These are phyloP conservation scores for Abelmoschus esculentus DNA, from an alignment of 345 rosid species.

Conservation along the genomic window DNA sequence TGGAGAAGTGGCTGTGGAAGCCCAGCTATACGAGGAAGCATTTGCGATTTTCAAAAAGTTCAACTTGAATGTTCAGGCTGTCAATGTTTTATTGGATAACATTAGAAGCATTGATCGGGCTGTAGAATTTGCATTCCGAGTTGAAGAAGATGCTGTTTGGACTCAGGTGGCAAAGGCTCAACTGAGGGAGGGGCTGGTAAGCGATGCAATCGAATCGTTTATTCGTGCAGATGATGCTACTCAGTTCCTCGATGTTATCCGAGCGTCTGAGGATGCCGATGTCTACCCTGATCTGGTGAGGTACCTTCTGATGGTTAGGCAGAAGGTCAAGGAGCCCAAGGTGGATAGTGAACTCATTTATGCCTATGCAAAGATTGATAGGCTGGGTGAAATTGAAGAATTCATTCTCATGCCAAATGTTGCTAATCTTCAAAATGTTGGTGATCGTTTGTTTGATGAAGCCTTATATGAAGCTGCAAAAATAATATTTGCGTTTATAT, in stretches of 20 bases:
- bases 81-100: constrained; percentile 59
- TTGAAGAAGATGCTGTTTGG: constrained; percentile 97
- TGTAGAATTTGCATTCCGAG: constrained; percentile 97
- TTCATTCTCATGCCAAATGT: constrained; percentile 98
- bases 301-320: constrained; percentile 96
- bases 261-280: constrained; percentile 63
- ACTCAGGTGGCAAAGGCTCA: constrained; percentile 95
- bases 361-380: constrained; percentile 93
- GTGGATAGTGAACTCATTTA: constrained; percentile 91
- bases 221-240: constrained; percentile 91
- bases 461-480: constrained; percentile 91
- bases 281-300: constrained; percentile 90
- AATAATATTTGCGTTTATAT: constrained; percentile 83
- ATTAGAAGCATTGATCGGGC: constrained; percentile 73
- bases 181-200: constrained; percentile 85
- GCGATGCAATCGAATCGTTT: constrained; percentile 93
- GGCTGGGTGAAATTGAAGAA: constrained; percentile 84
- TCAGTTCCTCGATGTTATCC: constrained; percentile 69
- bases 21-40: constrained; percentile 79
- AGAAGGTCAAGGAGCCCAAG: constrained; percentile 90
- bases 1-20: constrained; percentile 96
- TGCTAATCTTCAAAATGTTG: constrained; percentile 88
- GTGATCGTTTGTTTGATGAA: constrained; percentile 90
- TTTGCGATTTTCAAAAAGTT: constrained; percentile 81
- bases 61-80: constrained; percentile 71